These are phyloP conservation scores for Saccharomycopsis hybrid DNA, from an alignment of 1,139 yeast genomes.

Conservation along the genomic window DNA sequence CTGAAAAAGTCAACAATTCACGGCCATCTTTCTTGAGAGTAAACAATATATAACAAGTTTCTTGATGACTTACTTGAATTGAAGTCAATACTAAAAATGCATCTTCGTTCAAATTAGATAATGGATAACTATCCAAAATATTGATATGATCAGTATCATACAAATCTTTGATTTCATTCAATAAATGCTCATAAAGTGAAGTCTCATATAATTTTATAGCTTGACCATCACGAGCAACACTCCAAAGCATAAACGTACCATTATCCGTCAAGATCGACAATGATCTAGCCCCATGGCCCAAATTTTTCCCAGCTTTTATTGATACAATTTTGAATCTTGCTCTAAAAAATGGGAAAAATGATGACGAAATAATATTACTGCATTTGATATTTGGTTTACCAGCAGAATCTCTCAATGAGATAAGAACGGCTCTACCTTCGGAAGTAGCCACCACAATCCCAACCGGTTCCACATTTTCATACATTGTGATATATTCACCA, in stretches of 20 bases:
- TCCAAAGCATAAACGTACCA: conserved; percentile 43
- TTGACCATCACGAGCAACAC: conserved; percentile 39
- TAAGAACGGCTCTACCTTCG: conserved; percentile 55
- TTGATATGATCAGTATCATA: conserved; percentile 36
- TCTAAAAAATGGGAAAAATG: conserved; percentile 16
- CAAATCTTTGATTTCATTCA: conserved; percentile 36
- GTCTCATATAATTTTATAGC: conserved; percentile 33
- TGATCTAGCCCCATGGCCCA: conserved; percentile 45
- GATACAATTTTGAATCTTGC: conserved; percentile 46
- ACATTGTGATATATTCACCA: conserved; percentile 51
- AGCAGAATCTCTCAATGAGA: conserved; percentile 59
- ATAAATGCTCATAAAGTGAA: conserved; percentile 29
- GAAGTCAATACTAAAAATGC: conserved; percentile 48
- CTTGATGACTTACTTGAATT: conserved; percentile 29
- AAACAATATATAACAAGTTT: conserved; percentile 41
- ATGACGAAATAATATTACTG: conserved; percentile 4
- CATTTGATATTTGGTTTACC: conserved; percentile 46
- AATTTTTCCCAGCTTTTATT: conserved; percentile 47
- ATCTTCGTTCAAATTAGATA: conserved; percentile 29
- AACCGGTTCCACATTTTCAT: conserved; percentile 65
- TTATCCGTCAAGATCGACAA: conserved; percentile 34
- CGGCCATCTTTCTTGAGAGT: conserved; percentile 50
- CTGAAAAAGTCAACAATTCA: conserved; percentile 52
- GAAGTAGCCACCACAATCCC: conserved; percentile 72
- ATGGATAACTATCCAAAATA: conserved; percentile 48